Percentiles rank a stretch among this genome's conserved stretches.
Evolutionary conservation across 2,329 filamentous ascomycete genomes (phyloP).

Genomic region (Cadophora sp.): DNA sequence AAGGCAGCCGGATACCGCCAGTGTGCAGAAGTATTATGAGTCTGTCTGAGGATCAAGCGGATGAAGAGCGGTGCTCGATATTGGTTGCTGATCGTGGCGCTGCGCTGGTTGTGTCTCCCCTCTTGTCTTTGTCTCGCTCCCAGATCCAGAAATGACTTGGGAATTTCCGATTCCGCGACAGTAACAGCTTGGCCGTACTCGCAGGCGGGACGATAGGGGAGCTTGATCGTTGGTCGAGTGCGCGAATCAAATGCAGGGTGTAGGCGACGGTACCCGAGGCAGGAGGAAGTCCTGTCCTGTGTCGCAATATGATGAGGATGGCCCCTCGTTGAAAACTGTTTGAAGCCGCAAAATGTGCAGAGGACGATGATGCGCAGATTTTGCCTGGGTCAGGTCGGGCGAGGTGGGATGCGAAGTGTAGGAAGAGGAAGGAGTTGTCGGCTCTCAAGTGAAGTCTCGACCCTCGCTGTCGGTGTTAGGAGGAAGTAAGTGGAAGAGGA

Average conservation of each 20-base stretch:
- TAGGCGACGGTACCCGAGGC: slow-evolving; percentile 14
- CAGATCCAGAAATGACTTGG: slow-evolving; percentile 8
- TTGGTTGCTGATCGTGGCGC: background rate
- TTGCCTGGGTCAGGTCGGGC: background rate
- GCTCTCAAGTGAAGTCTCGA: slow-evolving; percentile 13
- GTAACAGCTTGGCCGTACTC: slow-evolving; percentile 12
- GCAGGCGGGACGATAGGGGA: background rate
- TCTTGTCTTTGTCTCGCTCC: slow-evolving; percentile 6
- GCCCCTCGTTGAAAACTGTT: background rate
- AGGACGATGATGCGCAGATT: slow-evolving; percentile 17
- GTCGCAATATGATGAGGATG: slow-evolving; percentile 1
- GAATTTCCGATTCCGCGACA: slow-evolving; percentile 9
- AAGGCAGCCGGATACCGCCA: slow-evolving; percentile 22
- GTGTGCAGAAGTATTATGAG: slow-evolving; percentile 3
- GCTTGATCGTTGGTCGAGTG: slow-evolving; percentile 13
- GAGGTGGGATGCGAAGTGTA: slow-evolving; percentile 11
- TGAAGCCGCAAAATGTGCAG: slow-evolving; percentile 11
- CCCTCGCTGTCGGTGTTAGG: slow-evolving; percentile 5
- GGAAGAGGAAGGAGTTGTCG: slow-evolving; percentile 2
- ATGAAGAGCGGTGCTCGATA: slow-evolving; percentile 8
- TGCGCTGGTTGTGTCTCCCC: slow-evolving; percentile 8
- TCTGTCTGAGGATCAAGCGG: slow-evolving; percentile 13
- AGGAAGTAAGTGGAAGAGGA: background rate
- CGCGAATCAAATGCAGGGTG: slow-evolving; percentile 8
- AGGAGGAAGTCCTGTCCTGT: background rate